Percentiles rank a stretch among this genome's conserved stretches.
Conservation (phyloP, 192 early-diverging fungal genomes). For the Backusella liffmaniae region DNA sequence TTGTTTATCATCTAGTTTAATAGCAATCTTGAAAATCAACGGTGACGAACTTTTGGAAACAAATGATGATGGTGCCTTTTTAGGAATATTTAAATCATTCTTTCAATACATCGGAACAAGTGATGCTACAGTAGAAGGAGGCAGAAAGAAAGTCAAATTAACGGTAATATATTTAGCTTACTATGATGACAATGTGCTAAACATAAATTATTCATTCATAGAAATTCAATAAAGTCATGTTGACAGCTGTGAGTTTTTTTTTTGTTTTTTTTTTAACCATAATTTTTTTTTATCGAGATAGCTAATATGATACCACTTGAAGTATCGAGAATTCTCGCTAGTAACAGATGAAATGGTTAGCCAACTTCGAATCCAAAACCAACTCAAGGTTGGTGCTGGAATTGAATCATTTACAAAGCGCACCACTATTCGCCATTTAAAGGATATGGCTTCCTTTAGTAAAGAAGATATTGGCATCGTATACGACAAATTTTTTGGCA, state of each 20-base stretch:
- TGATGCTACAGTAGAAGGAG: constrained; percentile 47
- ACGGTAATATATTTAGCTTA: constrained; percentile 1
- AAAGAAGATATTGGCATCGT: constrained; percentile 74
- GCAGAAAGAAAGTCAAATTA: neutral
- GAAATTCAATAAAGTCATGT: constrained; percentile 91
- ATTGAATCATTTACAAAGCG: constrained; percentile 82
- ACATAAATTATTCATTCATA: neutral
- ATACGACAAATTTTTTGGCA: constrained; percentile 76
- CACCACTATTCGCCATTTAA: constrained; percentile 66
- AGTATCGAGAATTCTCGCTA: constrained; percentile 79
- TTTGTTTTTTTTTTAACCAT: neutral
- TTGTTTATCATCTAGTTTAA: neutral
- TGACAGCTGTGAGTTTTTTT: constrained; percentile 53
- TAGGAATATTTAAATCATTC: constrained; percentile 85
- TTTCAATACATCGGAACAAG: constrained; percentile 63
- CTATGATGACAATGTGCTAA: neutral
- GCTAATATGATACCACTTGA: neutral
- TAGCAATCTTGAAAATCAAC: constrained; percentile 92
- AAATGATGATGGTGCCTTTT: constrained; percentile 73
- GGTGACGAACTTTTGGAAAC: constrained; percentile 68
- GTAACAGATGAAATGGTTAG: constrained; percentile 67
- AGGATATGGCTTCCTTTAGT: constrained; percentile 63
- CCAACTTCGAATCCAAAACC: constrained; percentile 68
- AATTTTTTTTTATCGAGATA: neutral
- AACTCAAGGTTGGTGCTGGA: constrained; percentile 78